Base-by-base conservation (phyloP, 1,284 basidiomycete genomes). In the Gomphus bonarii region DNA sequence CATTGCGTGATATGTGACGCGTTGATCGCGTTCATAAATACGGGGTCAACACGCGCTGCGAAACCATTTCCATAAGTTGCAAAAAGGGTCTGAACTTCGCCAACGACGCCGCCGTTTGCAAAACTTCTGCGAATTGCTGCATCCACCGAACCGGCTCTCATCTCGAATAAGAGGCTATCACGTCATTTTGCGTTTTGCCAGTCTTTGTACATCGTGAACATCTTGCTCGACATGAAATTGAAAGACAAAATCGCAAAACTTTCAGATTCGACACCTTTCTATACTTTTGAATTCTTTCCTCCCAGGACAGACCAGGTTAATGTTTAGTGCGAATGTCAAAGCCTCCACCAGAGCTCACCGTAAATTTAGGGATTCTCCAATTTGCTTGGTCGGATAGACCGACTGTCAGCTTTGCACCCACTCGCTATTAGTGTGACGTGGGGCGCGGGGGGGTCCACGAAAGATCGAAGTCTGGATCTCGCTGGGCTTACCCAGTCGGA, bases 361-460 rank as follows among this genome's bases (percentile, higher is more conserved):
- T 43, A 65, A 54, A 53, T 47, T 33, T 62, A 91, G 82, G 95
- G 90, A 60, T 90, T 89, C 65, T 84, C 88, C 65, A 95, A 95
- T 69, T 76, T 95, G 28, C 75, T 91, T 60, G 75, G 86, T 61
- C 84, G 95, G 61, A 89, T 91, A 62, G 79, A 81, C 31, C 80
- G 92, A 54, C 74, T 97, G 52, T 73, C 83, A 35, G 67, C 74
- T 4, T 72, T 91, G 31, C 74, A 82, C 18, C 92, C 92, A 11
- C 72, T 92, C 11, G 90, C 87, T 33, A 78, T 95, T 63, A 92
- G 87, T 64, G 80, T 97, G 38, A 97, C 95, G 64, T 97, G 95
- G 95, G 95, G 95, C 51, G 93, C 95, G 0, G 93, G 95, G n/a
- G 95, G 97, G 0, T 84, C 85, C 7, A 99, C 97, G 0, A 90